Evolutionary conservation across 805 yeast species (phyloP), one percentile per base, ranked within the genome.

Genomic region (Kodamaea hsintzibuensis): DNA sequence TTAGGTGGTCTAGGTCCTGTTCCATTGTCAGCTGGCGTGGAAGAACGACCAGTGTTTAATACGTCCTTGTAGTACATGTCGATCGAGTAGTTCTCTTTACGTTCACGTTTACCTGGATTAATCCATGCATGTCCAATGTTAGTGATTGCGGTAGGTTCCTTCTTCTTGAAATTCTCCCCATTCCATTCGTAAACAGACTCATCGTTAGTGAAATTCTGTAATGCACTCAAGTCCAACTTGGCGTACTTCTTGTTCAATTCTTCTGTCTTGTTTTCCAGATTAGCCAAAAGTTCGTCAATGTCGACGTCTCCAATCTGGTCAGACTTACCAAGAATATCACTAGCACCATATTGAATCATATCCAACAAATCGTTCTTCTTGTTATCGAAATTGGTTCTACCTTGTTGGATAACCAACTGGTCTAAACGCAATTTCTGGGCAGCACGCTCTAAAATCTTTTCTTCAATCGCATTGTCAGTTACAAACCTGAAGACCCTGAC

Each of bases 61-160:
- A 87, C 91, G 64, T 85, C 93, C 67, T 87, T 86, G 69, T 89
- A 89, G 69, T 92, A 92, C 70, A 85, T 85, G 68, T 92, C 97
- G 58, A 93, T 86, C 1, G 91, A 85, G 69, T 92, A 92, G 63
- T 91, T 91, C 60, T 86, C 89, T 64, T 87, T 88, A 60, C 95
- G 79, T 67, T 88, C 95, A 72, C 95, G 80, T 66, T 90, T 91
- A 1, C 95, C 82, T 4, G 96, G 96, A 54, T 89, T 86, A 59
- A 92, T 86, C 93, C 96, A 89, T 18, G 80, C 79, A 54, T 84
- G 82, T 0, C 78, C 80, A 53, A 76, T 71, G 55, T 78, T 79
- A 17, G 82, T 74, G 40, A 80, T 73, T 10, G 79, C 77, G 27
- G 78, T 70, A n/a, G 74, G 70, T 2, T 73, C 69, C 61, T 86